Conservation (phyloP, 495 filamentous ascomycete genomes). For the Sordaria brevicollis region DNA sequence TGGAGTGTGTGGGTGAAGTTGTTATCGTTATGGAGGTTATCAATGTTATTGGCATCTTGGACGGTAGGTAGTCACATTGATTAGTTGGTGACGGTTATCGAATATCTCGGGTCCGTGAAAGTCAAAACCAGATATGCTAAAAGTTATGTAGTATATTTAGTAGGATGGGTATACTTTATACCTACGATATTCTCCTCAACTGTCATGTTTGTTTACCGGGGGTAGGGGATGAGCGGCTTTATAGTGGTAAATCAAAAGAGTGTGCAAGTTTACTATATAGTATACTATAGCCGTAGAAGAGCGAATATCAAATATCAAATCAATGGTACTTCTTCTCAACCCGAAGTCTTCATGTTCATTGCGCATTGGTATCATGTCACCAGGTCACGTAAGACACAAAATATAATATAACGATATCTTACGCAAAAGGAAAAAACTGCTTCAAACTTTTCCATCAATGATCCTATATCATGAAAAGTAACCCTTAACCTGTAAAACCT, state of each 20-base stretch:
- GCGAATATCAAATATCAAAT: no score
- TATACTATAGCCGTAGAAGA: neutral
- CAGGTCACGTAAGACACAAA: neutral
- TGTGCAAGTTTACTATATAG: no score
- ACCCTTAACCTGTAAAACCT: neutral
- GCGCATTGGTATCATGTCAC: neutral
- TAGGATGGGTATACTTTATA: neutral
- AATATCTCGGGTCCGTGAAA: no score
- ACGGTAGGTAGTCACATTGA: no score
- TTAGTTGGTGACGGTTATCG: no score
- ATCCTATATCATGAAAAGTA: neutral
- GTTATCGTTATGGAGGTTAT: neutral
- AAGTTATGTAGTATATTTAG: neutral
- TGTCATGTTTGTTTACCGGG: neutral
- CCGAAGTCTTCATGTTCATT: neutral
- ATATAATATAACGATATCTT: neutral
- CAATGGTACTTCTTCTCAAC: no score
- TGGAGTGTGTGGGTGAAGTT: no score
- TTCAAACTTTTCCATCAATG: neutral
- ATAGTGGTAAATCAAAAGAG: no score
- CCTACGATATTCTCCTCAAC: no score
- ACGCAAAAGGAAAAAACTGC: neutral
- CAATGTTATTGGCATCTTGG: no score
- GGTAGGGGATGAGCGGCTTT: no score
- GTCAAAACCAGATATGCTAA: no score